Conservation (phyloP, 1,139 yeast species). For the Petasospora fabianii region DNA sequence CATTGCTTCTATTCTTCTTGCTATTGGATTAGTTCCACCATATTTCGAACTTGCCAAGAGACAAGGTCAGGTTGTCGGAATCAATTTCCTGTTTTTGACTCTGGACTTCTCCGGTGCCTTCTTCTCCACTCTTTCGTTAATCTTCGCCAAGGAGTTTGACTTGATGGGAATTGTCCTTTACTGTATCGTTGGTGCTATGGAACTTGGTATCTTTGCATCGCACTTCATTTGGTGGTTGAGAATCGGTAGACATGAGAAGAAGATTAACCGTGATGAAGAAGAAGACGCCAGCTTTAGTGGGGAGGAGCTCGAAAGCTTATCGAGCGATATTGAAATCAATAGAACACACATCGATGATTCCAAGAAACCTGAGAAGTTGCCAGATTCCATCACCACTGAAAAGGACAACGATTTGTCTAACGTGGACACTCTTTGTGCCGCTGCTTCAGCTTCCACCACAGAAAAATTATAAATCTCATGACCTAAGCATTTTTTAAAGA, state of each 20-base stretch:
- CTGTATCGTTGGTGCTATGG: slow-evolving; percentile 60
- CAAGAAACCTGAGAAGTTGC: not conserved
- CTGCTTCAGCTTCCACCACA: not conserved
- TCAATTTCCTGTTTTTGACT: slow-evolving; percentile 64
- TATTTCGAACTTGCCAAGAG: slow-evolving; percentile 73
- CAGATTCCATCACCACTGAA: not conserved
- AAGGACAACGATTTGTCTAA: slow-evolving; percentile 2
- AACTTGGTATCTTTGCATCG: slow-evolving; percentile 60
- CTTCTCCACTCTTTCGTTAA: slow-evolving; percentile 58
- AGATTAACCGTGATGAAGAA: slow-evolving; percentile 5
- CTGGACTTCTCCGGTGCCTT: slow-evolving; percentile 74
- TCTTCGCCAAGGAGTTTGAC: slow-evolving; percentile 50
- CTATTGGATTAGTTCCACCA: slow-evolving; percentile 77
- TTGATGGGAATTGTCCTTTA: slow-evolving; percentile 52
- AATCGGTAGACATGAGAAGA: slow-evolving; percentile 26
- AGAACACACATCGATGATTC: slow-evolving; percentile 1
- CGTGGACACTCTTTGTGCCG: not conserved
- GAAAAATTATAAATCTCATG: not conserved
- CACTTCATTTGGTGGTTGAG: slow-evolving; percentile 63
- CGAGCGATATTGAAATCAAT: not conserved
- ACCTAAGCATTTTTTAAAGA: not conserved
- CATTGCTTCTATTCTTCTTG: slow-evolving; percentile 65
- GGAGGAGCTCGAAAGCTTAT: not conserved
- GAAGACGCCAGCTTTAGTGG: not conserved
- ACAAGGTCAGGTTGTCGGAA: slow-evolving; percentile 75